Conservation (phyloP, 495 filamentous ascomycete species). For the Aspergillus heteromorphus region DNA sequence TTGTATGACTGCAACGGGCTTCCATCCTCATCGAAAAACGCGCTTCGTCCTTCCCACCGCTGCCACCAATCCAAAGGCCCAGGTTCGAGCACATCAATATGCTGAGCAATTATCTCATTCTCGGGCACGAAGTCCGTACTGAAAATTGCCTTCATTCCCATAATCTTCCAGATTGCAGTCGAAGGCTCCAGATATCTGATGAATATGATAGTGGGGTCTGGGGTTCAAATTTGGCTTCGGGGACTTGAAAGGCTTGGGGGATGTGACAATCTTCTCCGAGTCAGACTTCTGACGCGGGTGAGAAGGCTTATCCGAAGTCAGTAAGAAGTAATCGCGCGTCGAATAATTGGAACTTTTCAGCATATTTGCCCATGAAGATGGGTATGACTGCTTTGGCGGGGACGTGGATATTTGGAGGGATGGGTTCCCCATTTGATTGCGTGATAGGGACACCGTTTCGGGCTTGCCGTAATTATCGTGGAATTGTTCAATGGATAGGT, state of each 20-base stretch:
- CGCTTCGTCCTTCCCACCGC: slow-evolving; percentile 17
- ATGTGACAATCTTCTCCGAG: slow-evolving; percentile 7
- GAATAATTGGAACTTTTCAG: slow-evolving; percentile 18
- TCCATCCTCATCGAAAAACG: slow-evolving; percentile 22
- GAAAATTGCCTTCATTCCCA: slow-evolving; percentile 10
- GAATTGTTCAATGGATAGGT: slow-evolving; percentile 24
- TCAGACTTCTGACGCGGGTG: slow-evolving; percentile 9
- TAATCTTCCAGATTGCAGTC: slow-evolving; percentile 27
- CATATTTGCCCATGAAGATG: slow-evolving; percentile 23
- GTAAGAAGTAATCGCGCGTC: slow-evolving; percentile 18
- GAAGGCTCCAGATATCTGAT: slow-evolving; percentile 36
- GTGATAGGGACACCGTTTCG: slow-evolving; percentile 13
- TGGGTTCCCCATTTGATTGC: slow-evolving; percentile 9
- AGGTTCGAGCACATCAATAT: slow-evolving; percentile 25
- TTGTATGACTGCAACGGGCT: slow-evolving; percentile 8
- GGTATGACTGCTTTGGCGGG: slow-evolving; percentile 26
- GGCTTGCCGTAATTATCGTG: slow-evolving; percentile 27
- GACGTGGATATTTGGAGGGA: slow-evolving; percentile 17
- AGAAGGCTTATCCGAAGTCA: slow-evolving; percentile 33
- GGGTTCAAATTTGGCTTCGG: slow-evolving; percentile 29
- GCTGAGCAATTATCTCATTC: slow-evolving; percentile 24
- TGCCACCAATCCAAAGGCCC: slow-evolving; percentile 25
- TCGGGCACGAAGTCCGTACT: slow-evolving; percentile 16
- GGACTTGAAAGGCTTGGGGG: slow-evolving; percentile 20
- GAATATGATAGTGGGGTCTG: slow-evolving; percentile 18